Base-by-base conservation (phyloP, 2,329 filamentous ascomycete species). In the Sodiomyces alkalinus region DNA sequence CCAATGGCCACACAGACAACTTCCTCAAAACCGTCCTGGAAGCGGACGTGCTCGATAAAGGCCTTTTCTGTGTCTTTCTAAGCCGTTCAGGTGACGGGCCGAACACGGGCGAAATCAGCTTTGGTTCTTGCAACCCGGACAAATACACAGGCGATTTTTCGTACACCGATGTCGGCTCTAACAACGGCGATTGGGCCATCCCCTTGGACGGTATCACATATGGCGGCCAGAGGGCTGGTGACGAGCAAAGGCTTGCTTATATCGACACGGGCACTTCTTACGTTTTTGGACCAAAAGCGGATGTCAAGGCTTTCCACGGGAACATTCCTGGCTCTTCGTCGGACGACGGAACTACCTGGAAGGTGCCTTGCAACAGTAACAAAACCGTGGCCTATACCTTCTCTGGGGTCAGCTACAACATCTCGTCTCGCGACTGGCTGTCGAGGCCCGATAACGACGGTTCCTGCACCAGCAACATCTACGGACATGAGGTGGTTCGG, bases 211-310 rank as follows among this genome's bases (percentile, higher is more conserved):
- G 77, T 40, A 64, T 74, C 28, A 58, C 66, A 3, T 68, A 77
- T 26, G 63, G 75, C 33, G 75, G 68, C 26, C 60, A 65, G 23
- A 55, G 60, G 7, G 62, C 65, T 9, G 59, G 64, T n/a, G 56
- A 75, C 19, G 69, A 64, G 8, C 57, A 55, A 20, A 49, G 62
- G 27, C 58, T 60, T 2, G 80, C 76, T 18, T 82, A 85, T 46
- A 75, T 92, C 39, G 85, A 92, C 50, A 85, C 80, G 0, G 83
- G 83, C 27, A 90, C 83, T 0, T 80, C 76, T 0, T 90, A 77
- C 47, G 68, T 83, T 17, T 74, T 92, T 37, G 70, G 80, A 5
- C 80, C 82, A 1, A 52, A 62, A 1, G 55, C 56, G 3, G 74
- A 85, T 41, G 79, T 82, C 2, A 59, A 65, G 24, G 60, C 64